These are phyloP conservation scores for Moesziomyces aphidis DNA, from an alignment of 1,284 basidiomycete genomes.

Conservation along the genomic window DNA sequence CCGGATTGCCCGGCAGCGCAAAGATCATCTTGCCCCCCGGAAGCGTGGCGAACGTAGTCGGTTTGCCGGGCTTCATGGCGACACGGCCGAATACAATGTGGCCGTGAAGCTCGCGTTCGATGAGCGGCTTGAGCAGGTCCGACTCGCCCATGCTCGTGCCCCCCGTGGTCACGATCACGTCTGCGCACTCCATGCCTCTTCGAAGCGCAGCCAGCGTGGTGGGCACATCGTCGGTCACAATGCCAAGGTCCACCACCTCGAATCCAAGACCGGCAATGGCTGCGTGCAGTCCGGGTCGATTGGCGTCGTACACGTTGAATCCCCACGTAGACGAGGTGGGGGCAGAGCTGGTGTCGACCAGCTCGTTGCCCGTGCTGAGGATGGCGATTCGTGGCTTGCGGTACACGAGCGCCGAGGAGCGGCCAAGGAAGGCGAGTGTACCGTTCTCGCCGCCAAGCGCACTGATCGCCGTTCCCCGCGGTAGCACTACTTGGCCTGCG, in stretches of 20 bases:
- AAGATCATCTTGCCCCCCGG: slow-evolving; percentile 73
- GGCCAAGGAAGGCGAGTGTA: slow-evolving; percentile 81
- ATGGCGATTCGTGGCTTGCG: slow-evolving; percentile 81
- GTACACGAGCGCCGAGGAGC: slow-evolving; percentile 75
- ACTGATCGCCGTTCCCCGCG: slow-evolving; percentile 74
- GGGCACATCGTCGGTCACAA: slow-evolving; percentile 77
- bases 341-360: slow-evolving; percentile 75
- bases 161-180: slow-evolving; percentile 84
- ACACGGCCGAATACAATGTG: slow-evolving; percentile 82
- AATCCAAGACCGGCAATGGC: slow-evolving; percentile 80
- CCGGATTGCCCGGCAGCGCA: slow-evolving; percentile 88
- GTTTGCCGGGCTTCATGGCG: slow-evolving; percentile 70
- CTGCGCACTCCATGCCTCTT: slow-evolving; percentile 75
- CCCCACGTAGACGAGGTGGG: slow-evolving; percentile 36
- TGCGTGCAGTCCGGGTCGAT: slow-evolving; percentile 80
- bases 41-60: slow-evolving; percentile 84
- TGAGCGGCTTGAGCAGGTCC: slow-evolving; percentile 86
- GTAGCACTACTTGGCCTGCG: slow-evolving; percentile 77
- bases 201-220: slow-evolving; percentile 75
- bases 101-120: slow-evolving; percentile 80
- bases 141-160: slow-evolving; percentile 90
- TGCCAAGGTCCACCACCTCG: slow-evolving; percentile 82
- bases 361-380: slow-evolving; percentile 86
- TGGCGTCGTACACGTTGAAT: slow-evolving; percentile 74
- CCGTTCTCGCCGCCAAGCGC: slow-evolving; percentile 85